Percentiles rank a stretch among this genome's conserved stretches.
Evolutionary conservation across 2,329 filamentous ascomycete species (phyloP).

Genomic region (Epichloe scottii): DNA sequence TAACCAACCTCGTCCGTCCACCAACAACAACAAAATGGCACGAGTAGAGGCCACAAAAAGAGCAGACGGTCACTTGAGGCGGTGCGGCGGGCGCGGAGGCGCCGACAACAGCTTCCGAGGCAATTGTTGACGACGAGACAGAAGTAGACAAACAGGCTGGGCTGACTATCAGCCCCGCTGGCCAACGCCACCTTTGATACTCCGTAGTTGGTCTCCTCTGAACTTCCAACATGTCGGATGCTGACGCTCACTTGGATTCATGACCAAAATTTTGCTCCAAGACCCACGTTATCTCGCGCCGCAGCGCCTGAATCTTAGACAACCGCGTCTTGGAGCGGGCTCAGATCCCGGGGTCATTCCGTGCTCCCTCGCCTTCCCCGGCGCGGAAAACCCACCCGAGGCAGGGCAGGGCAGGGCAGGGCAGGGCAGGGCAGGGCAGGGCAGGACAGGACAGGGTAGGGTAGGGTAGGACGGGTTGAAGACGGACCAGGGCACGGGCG

Average conservation of each 20-base stretch:
- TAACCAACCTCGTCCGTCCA: slow-evolving; percentile 1
- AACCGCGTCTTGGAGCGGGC: background rate
- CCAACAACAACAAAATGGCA: no score
- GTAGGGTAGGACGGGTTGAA: background rate
- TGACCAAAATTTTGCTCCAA: no score
- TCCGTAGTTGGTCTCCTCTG: background rate
- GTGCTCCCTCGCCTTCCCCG: background rate
- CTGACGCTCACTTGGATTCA: background rate
- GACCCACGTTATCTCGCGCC: no score
- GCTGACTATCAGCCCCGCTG: no score
- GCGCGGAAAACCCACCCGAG: background rate
- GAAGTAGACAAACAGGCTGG: no score
- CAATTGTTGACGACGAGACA: no score
- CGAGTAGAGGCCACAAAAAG: background rate
- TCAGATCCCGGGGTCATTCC: background rate
- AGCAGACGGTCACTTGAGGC: background rate
- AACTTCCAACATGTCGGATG: background rate
- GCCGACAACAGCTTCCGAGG: background rate
- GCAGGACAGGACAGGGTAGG: background rate
- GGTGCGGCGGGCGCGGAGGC: background rate
- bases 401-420: background rate
- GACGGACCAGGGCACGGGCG: background rate
- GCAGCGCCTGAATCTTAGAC: no score
- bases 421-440: background rate
- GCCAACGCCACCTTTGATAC: no score